Conservation (phyloP, 352 stramenopile species). For the Phytophthora pini region DNA sequence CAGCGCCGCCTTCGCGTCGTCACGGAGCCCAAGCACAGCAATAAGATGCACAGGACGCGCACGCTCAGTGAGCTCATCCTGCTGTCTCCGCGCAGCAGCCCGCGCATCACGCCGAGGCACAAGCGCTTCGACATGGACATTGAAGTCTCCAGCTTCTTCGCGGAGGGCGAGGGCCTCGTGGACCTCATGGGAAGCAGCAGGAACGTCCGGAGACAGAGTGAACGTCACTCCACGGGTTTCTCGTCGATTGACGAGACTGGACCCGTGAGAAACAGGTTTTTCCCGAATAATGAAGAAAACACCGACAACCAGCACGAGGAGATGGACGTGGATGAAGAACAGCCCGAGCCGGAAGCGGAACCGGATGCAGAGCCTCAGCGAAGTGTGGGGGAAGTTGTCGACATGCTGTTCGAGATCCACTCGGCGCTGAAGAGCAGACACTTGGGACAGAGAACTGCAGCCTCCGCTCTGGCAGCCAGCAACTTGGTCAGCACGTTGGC, state of each 20-base stretch:
- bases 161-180: conserved; percentile 70
- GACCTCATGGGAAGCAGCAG: conserved; percentile 56
- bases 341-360: conserved; percentile 39
- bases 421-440: conserved; percentile 81
- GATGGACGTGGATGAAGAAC: conserved; percentile 43
- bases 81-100: conserved; percentile 67
- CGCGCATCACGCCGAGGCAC: conserved; percentile 61
- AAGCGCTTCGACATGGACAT: conserved; percentile 89
- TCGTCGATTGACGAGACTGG: conserved; percentile 31
- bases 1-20: conserved; percentile 76
- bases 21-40: conserved; percentile 84
- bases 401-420: conserved; percentile 89
- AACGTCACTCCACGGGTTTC: conserved; percentile 44
- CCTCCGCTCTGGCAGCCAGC: conserved; percentile 71
- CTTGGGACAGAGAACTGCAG: conserved; percentile 77
- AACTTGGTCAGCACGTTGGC: conserved; percentile 80
- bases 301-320: conserved; percentile 26
- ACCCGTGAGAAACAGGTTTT: conserved; percentile 18
- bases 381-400: conserved; percentile 76
- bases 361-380: conserved; percentile 29
- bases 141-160: conserved; percentile 75
- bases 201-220: conserved; percentile 19
- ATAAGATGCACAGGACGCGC: conserved; percentile 86
- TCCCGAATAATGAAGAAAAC: conserved; percentile 10
- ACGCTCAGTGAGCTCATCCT: conserved; percentile 82